A percentile compares a stretch with the other conserved stretches of the same genome.
These are phyloP conservation scores for Pelagophyceae sp. DNA, from an alignment of 352 stramenopile genomes.

Conservation along the genomic window DNA sequence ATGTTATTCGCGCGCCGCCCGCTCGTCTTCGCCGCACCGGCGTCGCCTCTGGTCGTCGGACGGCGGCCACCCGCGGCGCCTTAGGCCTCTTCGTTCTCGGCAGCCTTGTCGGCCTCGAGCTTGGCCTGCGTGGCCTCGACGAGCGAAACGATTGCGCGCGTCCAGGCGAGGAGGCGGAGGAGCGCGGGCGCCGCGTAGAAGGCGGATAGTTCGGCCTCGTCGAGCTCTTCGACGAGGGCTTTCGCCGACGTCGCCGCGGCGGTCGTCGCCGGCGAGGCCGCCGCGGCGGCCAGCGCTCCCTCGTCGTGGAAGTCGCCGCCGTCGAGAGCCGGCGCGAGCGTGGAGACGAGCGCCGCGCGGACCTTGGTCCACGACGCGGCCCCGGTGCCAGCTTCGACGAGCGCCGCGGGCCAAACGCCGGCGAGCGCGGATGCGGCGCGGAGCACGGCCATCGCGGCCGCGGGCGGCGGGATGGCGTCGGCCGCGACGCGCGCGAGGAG, in stretches of 20 bases:
- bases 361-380: constrained; percentile 18
- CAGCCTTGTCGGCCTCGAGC: neutral
- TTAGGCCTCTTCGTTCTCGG: neutral
- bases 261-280: neutral
- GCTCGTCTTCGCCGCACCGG: too few relatives aligned
- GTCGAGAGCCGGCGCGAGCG: neutral
- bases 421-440: neutral
- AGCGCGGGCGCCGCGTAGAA: neutral
- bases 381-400: neutral
- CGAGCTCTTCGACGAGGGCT: neutral
- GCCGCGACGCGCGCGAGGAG: neutral
- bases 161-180: neutral
- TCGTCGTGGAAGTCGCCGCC: neutral
- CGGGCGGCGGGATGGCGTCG: constrained; percentile 3
- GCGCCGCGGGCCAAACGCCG: neutral
- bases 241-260: neutral
- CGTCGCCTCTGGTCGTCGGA: too few relatives aligned
- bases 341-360: neutral
- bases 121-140: neutral
- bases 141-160: neutral
- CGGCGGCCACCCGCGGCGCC: too few relatives aligned
- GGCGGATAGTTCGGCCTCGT: neutral
- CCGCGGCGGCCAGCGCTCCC: too few relatives aligned
- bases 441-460: constrained; percentile 9
- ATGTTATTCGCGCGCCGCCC: too few relatives aligned